phyloP scores from a whole-genome alignment of 345 rosid genomes.

The Eucalyptus camaldulensis region DNA sequence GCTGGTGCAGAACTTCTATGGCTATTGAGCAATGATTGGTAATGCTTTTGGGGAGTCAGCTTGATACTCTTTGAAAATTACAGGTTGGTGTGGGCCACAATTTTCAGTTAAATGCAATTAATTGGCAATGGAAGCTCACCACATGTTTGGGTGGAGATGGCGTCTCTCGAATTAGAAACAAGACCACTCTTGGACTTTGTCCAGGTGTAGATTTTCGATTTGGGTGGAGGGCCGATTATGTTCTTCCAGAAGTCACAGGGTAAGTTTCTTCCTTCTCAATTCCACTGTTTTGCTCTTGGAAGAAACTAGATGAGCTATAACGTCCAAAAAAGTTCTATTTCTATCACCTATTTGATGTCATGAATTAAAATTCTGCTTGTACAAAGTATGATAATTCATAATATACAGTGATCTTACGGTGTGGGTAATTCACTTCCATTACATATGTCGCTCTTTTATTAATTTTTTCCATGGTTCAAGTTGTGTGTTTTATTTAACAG shows the following conservation, averaged over 20 bases:
- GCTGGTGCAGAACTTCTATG: neutral
- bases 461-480: neutral
- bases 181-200: conserved; percentile 58
- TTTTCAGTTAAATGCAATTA: conserved; percentile 58
- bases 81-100: conserved; percentile 80
- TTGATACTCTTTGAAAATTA: neutral
- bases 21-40: neutral
- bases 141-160: conserved; percentile 83
- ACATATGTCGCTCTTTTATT: neutral
- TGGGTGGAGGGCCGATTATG: conserved; percentile 86
- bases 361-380: neutral
- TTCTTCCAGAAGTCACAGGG: conserved; percentile 77
- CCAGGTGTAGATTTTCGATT: conserved; percentile 79
- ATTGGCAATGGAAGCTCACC: conserved; percentile 81
- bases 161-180: conserved; percentile 57
- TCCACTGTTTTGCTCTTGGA: neutral
- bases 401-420: neutral
- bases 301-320: neutral
- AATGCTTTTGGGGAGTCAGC: neutral
- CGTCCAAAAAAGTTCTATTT: neutral
- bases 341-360: neutral
- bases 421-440: neutral
- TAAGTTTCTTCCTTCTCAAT: conserved; percentile 11
- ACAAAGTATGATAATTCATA: neutral
- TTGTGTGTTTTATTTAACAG: neutral